Evolutionary conservation across 2,329 filamentous ascomycete species (phyloP).

Genomic region (Cercospora sesami): DNA sequence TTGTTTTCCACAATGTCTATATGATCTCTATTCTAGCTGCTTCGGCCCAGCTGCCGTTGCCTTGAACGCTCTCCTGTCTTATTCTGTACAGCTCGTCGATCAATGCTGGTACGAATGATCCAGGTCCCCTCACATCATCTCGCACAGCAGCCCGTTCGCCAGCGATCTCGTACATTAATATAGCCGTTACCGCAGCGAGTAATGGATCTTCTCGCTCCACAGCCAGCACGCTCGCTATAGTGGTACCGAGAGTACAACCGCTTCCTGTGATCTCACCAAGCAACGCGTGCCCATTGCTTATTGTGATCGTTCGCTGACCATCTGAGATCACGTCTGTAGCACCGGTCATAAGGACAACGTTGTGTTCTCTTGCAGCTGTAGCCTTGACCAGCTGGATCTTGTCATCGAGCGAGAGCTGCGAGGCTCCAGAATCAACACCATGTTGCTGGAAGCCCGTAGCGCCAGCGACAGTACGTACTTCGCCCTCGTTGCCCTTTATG

Average conservation of each 20-base stretch:
- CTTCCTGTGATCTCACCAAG: conserved; percentile 70
- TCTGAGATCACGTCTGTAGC: conserved; percentile 75
- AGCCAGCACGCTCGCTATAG: conserved; percentile 73
- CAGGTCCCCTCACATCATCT: conserved; percentile 71
- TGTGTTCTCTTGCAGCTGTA: conserved; percentile 67
- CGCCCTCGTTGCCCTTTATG: conserved; percentile 92
- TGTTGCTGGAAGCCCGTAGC: conserved; percentile 61
- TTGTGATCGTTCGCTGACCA: conserved; percentile 63
- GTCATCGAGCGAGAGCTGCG: conserved; percentile 54
- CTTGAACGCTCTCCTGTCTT: conserved; percentile 51
- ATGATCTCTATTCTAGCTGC: conserved; percentile 52
- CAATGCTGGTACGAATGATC: conserved; percentile 82
- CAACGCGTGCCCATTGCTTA: conserved; percentile 74
- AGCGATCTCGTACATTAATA: conserved; percentile 76
- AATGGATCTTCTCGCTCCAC: conserved; percentile 64
- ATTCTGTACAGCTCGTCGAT: conserved; percentile 66
- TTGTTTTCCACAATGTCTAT: conserved; percentile 3
- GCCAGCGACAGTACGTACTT: conserved; percentile 73
- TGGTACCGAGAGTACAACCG: conserved; percentile 82
- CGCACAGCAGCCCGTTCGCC: conserved; percentile 65
- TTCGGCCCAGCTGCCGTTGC: conserved; percentile 55
- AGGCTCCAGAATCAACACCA: conserved; percentile 76
- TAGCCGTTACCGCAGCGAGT: conserved; percentile 68
- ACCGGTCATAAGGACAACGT: conserved; percentile 81
- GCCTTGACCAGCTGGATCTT: conserved; percentile 63